Conservation (phyloP, 2,329 filamentous ascomycete genomes). For the Davidsoniella virescens region DNA sequence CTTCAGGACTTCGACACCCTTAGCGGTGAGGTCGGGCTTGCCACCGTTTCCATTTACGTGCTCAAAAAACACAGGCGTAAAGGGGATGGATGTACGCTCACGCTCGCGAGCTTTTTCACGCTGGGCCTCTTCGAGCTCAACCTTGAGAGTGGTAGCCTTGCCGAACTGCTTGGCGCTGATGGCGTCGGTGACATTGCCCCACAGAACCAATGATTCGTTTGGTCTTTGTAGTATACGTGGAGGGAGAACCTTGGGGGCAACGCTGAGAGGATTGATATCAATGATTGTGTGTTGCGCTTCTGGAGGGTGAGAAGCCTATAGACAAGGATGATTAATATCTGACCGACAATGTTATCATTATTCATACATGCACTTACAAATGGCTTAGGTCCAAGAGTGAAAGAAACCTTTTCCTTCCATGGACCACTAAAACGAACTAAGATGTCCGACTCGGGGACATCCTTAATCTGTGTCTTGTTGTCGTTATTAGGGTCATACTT, state of each 20-base stretch:
- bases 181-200: constrained; percentile 73
- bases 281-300: constrained; percentile 61
- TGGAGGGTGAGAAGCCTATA: constrained; percentile 28
- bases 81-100: constrained; percentile 51
- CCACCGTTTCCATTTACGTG: constrained; percentile 38
- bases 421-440: constrained; percentile 67
- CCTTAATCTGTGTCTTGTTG: constrained; percentile 60
- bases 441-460: constrained; percentile 73
- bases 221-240: constrained; percentile 62
- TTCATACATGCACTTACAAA: constrained; percentile 33
- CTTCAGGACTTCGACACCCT: constrained; percentile 33
- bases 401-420: constrained; percentile 61
- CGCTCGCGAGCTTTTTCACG: constrained; percentile 69
- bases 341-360: neutral
- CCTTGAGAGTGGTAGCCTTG: constrained; percentile 72
- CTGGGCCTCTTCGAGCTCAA: constrained; percentile 82
- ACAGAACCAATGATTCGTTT: constrained; percentile 80
- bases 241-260: constrained; percentile 64
- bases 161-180: constrained; percentile 71
- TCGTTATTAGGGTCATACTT: constrained; percentile 79
- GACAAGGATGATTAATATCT: neutral
- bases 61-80: constrained; percentile 79
- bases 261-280: constrained; percentile 69
- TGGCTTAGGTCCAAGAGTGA: constrained; percentile 42
- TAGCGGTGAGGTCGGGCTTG: constrained; percentile 38